Base-by-base conservation (phyloP, 192 early-diverging fungal genomes). In the Coemansia sp. region DNA sequence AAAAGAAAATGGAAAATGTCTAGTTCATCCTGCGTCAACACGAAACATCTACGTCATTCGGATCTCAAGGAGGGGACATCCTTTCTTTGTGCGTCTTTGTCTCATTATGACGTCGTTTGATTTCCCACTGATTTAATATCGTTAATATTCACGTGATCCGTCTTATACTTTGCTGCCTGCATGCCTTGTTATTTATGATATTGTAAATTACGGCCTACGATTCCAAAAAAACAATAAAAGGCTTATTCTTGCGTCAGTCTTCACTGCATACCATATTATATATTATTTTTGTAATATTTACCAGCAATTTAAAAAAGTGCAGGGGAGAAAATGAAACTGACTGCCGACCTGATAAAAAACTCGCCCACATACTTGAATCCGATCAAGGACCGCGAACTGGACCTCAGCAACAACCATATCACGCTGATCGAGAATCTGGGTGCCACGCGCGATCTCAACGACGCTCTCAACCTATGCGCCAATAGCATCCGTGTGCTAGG, bases 361-460 rank as follows among this genome's bases (percentile, higher is more conserved):
- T 85, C 89, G 58, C 75, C 86, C 39, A 84, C 88, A 29, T 90
- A 84, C 61, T 84, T 97, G 34, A 98, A 99, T 76, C 82, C 95
- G 18, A 75, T 96, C 29, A 89, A 89, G 76, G 95, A 96, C 78
- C 83, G 93, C 49, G 93, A 95, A 78, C 86, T 99, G 53, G 90
- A 94, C 63, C 78, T 99, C 53, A 85, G 94, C 78, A 90, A 91
- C 57, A 86, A 90, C 61, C 92, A 94, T 68, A 95, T 98, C 26
- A 85, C 91, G 45, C 74, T 85, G 63, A 93, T 99, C 63, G 97
- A 99, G 79, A 98, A 99, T 79, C 84, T 99, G 16, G 92, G 94
- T 34, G 90, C 92, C 18, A 93, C 96, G 26, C 95, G 93, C 88
- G 93, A 99, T 73, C 84, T 87, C 58, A 89, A 97, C 84, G 96